These are phyloP conservation scores for Gleditsia sinensis DNA, from an alignment of 306 rosid species.

Conservation along the genomic window DNA sequence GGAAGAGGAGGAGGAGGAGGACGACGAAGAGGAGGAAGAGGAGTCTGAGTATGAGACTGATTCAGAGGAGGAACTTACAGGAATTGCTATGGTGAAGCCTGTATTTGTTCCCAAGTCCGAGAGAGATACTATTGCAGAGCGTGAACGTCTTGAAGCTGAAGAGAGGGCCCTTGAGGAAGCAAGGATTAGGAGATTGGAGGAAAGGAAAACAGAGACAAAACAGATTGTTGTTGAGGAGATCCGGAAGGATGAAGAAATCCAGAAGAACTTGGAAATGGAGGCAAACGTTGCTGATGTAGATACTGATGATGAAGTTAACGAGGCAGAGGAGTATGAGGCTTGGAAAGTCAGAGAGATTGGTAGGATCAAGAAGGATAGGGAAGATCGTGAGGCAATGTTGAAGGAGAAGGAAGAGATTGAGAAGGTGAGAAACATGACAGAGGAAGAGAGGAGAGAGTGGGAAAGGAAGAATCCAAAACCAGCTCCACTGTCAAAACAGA, in stretches of 20 bases:
- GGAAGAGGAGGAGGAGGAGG: conserved; percentile 71
- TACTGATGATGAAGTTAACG: conserved; percentile 85
- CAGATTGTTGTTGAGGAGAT: conserved; percentile 92
- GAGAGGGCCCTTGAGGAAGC: conserved; percentile 73
- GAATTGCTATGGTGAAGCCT: conserved; percentile 90
- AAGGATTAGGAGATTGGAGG: conserved; percentile 70
- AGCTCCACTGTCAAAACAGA: conserved; percentile 57
- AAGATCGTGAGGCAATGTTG: conserved; percentile 72
- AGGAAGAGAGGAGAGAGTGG: conserved; percentile 97
- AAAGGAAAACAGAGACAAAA: conserved; percentile 80
- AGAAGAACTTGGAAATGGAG: conserved; percentile 76
- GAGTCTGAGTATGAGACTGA: conserved; percentile 89
- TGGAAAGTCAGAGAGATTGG: conserved; percentile 92
- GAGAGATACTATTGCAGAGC: conserved; percentile 88
- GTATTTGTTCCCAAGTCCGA: conserved; percentile 87
- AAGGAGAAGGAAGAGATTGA: conserved; percentile 88
- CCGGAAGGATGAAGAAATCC: conserved; percentile 78
- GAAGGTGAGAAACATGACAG: conserved; percentile 88
- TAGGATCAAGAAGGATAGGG: conserved; percentile 91
- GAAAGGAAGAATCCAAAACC: conserved; percentile 89
- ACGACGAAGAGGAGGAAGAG: conserved; percentile 70
- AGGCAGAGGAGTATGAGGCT: conserved; percentile 92
- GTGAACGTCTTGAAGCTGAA: conserved; percentile 87
- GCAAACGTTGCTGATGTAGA: conserved; percentile 87
- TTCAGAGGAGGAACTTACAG: conserved; percentile 77